Base-by-base conservation (phyloP, 169 alveolate species). In the Eimeria falciformis region DNA sequence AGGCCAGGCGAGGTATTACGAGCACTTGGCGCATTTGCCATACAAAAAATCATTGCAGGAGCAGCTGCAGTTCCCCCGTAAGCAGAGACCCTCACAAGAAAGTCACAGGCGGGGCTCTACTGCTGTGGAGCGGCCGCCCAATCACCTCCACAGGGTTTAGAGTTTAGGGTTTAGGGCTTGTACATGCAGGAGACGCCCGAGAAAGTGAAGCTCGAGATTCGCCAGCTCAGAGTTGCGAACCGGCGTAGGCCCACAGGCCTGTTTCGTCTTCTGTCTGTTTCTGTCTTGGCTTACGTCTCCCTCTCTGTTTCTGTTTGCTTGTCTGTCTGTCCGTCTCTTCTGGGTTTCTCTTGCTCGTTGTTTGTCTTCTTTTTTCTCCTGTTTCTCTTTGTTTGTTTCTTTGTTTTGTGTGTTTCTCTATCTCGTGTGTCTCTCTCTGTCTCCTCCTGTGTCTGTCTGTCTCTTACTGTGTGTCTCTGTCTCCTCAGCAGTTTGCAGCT, bases 181-280 rank as follows among this genome's bases (percentile, higher is more conserved):
- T 1, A 12, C 53, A 4, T 69, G 82, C 82, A 69, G 82, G 56
- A 69, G 82, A 69, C 46, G 50, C 46, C 46, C 55, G 82, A 69
- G 23, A 23, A 69, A 69, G 82, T 33, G 82, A 27, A 33, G 25
- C 82, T 27, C 27, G 55, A 40, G 37, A 27, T 69, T 11, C 53
- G 46, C 12, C 25, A 25, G 82, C 14, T 53, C 37, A 17, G 82
- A 23, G 55, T 27, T 40, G 2, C 56, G 27, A 33, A 40, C 50
- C 53, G 1, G 14, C 27, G 82, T 40, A 14, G 50, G 56, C 12
- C 6, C 50, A 3, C 12, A 17, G 5, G 6, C 29, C 12, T 65
- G 40, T 65, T 17, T 27, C 40, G 77, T 27, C 45, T 11, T 65
- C 45, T 27, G 29, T n/a, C 77, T 65, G 0, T 5, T 65, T n/a